Base-by-base conservation (phyloP, 2,329 filamentous ascomycete species). In the Colletotrichum musae region DNA sequence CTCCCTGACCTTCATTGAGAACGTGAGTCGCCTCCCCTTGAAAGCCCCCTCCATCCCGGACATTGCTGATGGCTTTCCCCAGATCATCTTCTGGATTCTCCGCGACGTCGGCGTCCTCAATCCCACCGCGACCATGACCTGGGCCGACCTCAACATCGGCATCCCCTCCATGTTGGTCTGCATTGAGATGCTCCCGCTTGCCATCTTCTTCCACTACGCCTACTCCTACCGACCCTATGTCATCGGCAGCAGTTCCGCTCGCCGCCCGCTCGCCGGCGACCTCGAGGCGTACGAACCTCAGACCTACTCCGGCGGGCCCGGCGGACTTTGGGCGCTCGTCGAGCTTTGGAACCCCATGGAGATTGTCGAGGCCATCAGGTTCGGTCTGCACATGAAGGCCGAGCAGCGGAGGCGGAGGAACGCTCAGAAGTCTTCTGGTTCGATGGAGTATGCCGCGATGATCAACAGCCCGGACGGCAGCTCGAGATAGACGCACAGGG, bases 41-140 rank as follows among this genome's bases (percentile, higher is more conserved):
- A 4, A 24, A 24, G 21, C 21, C 21, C 21, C 21, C 21, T 2
- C 21, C 2, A 3, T 18, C 2, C 24, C 18, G n/a, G 18, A 12
- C 39, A 2, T 1, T 10, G 0, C 48, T 58, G n/a, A 48, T n/a
- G 15, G 5, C 5, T 4, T 3, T 32, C 6, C 1, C 3, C 47
- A 76, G 71, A 72, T 77, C 48, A 58, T 76, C 57, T 76, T 75
- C 59, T 75, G 71, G 75, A 70, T 77, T 18, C 68, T 77, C 3
- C 66, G 68, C 41, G 72, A 70, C 50, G 70, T 66, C 21, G 66
- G 70, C 2, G 59, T 43, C 6, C 59, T 77, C 18, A 70, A 71
- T 26, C 69, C 72, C 1, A 77, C 67, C 6, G 43, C 59, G 5
- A 73, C 54, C 4, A 64, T 75, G 62, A 75, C 72, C 48, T 70